Percentiles rank a stretch among this genome's conserved stretches.
phyloP scores from a whole-genome alignment of 768 basidiomycete genomes.

The Baorangia bicolor region DNA sequence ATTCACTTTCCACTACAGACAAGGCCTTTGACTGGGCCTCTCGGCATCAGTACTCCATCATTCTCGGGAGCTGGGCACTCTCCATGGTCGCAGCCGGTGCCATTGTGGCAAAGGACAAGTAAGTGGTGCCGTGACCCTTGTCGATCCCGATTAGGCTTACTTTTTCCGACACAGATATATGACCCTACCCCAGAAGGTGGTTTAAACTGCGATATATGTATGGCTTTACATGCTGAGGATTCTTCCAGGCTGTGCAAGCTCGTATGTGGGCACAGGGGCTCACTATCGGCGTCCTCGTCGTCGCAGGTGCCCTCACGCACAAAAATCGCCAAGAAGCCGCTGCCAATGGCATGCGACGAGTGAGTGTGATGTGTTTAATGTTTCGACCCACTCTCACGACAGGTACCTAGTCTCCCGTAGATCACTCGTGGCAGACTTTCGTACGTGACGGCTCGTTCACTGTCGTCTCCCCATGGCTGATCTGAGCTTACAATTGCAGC shows the following conservation, averaged over 20 bases:
- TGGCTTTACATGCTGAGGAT: conserved; percentile 22
- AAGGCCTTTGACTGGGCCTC: conserved; percentile 62
- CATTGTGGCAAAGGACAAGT: conserved; percentile 63
- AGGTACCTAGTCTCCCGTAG: conserved; percentile 12
- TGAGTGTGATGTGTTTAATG: conserved; percentile 1
- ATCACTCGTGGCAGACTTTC: conserved; percentile 31
- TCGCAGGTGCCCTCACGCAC: conserved; percentile 66
- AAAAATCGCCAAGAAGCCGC: conserved; percentile 43
- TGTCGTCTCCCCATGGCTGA: neutral
- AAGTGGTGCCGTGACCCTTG: conserved; percentile 30
- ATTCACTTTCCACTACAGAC: conserved; percentile 44
- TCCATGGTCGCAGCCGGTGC: conserved; percentile 64
- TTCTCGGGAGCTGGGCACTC: conserved; percentile 72
- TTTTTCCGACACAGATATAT: conserved; percentile 14
- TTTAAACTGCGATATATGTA: too few species aligned
- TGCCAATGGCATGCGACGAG: conserved; percentile 16
- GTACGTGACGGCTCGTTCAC: conserved; percentile 13
- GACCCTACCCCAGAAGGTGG: conserved; percentile 31
- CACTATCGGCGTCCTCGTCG: conserved; percentile 72
- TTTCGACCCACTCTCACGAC: neutral
- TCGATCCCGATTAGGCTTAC: neutral
- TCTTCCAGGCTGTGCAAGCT: conserved; percentile 69
- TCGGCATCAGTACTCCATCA: conserved; percentile 70
- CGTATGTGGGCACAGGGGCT: conserved; percentile 89
- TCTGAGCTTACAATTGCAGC: conserved; percentile 10